These are phyloP conservation scores for Neofusicoccum ribis DNA, from an alignment of 2,329 filamentous ascomycete species.

Conservation along the genomic window DNA sequence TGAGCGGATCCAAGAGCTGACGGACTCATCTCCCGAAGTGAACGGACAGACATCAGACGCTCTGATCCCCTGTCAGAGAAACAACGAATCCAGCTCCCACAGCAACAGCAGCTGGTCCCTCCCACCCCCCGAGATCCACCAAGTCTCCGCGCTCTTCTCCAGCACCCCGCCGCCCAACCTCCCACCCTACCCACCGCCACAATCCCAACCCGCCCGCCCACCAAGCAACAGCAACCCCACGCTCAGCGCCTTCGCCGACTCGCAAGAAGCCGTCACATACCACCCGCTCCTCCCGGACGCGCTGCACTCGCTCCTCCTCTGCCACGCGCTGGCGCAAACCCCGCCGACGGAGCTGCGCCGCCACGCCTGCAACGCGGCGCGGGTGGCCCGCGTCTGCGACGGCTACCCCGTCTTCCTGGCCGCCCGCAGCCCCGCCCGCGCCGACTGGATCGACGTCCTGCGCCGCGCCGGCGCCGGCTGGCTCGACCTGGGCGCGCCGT, in stretches of 20 bases:
- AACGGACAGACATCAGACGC: background rate
- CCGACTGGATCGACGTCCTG: constrained; percentile 79
- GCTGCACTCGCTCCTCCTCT: constrained; percentile 74
- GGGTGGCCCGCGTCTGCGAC: constrained; percentile 71
- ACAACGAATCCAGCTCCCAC: background rate
- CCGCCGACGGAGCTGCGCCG: constrained; percentile 74
- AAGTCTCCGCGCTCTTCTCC: constrained; percentile 68
- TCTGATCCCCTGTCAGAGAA: constrained; percentile 15
- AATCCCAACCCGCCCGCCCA: constrained; percentile 28
- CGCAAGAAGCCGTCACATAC: constrained; percentile 70
- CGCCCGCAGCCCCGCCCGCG: constrained; percentile 68
- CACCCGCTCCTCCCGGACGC: constrained; percentile 79
- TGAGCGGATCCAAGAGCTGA: background rate
- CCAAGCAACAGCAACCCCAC: background rate
- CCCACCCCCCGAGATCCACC: constrained; percentile 53
- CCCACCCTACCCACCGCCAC: constrained; percentile 61
- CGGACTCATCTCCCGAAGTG: background rate
- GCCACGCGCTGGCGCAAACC: constrained; percentile 77
- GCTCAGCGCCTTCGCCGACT: background rate
- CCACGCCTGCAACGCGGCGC: constrained; percentile 79
- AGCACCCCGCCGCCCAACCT: constrained; percentile 66
- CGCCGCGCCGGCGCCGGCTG: constrained; percentile 58
- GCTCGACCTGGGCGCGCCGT: constrained; percentile 64
- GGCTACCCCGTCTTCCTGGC: constrained; percentile 80
- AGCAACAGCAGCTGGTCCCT: constrained; percentile 32